These are phyloP conservation scores for Penicillium sclerotiorum DNA, from an alignment of 2,329 filamentous ascomycete species.

Conservation along the genomic window DNA sequence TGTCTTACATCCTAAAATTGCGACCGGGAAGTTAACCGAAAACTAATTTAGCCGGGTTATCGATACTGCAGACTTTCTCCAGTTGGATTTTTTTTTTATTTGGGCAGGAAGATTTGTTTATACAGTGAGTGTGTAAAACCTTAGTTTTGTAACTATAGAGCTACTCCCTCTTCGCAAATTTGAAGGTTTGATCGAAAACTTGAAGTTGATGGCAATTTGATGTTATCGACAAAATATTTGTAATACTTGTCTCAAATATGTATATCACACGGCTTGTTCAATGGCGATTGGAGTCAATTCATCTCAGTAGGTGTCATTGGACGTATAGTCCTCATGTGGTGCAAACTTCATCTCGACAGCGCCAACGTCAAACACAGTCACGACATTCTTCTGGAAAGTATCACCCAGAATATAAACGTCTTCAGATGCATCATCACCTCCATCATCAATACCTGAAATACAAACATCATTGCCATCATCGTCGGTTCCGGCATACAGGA, in stretches of 20 bases:
- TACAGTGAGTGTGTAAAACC: too few relatives aligned
- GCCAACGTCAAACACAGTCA: constrained; percentile 54
- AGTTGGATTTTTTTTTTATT: too few relatives aligned
- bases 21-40: too few relatives aligned
- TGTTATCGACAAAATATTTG: background rate
- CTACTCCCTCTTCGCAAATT: too few relatives aligned
- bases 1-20: too few relatives aligned
- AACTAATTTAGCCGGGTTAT: too few relatives aligned
- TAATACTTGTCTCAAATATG: background rate
- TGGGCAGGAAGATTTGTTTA: too few relatives aligned
- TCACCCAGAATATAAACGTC: constrained; percentile 38
- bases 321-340: constrained; percentile 13
- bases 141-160: too few relatives aligned
- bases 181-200: too few relatives aligned
- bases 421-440: constrained; percentile 9
- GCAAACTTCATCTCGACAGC: constrained; percentile 43
- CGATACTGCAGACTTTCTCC: too few relatives aligned
- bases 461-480: constrained; percentile 17
- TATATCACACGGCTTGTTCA: background rate
- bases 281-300: too few relatives aligned
- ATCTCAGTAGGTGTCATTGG: constrained; percentile 18
- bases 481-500: constrained; percentile 24
- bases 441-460: constrained; percentile 20
- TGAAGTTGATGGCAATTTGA: too few relatives aligned
- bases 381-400: constrained; percentile 52